phyloP scores from a whole-genome alignment of 2,329 filamentous ascomycete genomes.

The Aspergillus pseudonomiae region DNA sequence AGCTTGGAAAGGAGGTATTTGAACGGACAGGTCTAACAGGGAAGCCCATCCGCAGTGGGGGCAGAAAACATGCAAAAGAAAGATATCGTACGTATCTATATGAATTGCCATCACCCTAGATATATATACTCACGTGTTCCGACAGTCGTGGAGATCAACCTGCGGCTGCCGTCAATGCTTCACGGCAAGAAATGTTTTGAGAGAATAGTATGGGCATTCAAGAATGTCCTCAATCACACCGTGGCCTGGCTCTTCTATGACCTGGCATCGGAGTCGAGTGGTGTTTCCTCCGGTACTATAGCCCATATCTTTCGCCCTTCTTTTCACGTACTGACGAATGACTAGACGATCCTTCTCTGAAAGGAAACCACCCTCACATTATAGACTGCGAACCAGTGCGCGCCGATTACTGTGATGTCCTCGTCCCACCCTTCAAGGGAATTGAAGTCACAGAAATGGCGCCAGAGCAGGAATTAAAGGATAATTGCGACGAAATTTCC shows the following conservation, averaged over 20 bases:
- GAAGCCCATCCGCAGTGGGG: slow-evolving; percentile 61
- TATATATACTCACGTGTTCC: slow-evolving; percentile 16
- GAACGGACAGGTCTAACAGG: slow-evolving; percentile 81
- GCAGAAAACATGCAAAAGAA: slow-evolving; percentile 66
- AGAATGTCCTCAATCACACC: slow-evolving; percentile 70
- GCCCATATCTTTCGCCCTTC: neutral
- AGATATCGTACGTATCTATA: slow-evolving; percentile 66
- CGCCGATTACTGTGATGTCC: slow-evolving; percentile 28
- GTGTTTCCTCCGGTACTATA: slow-evolving; percentile 47
- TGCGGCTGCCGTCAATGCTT: slow-evolving; percentile 74
- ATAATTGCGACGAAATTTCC: slow-evolving; percentile 59
- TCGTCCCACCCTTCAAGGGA: slow-evolving; percentile 37
- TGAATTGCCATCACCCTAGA: neutral
- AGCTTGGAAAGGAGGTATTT: slow-evolving; percentile 78
- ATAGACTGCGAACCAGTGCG: slow-evolving; percentile 31
- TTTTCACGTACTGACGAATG: slow-evolving; percentile 6
- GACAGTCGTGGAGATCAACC: slow-evolving; percentile 74
- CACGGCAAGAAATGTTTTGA: slow-evolving; percentile 84
- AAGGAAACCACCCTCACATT: slow-evolving; percentile 41
- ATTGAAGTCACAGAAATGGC: slow-evolving; percentile 29
- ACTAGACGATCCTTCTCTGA: slow-evolving; percentile 38
- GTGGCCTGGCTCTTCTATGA: slow-evolving; percentile 80
- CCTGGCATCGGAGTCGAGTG: slow-evolving; percentile 35
- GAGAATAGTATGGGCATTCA: slow-evolving; percentile 74
- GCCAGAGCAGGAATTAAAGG: slow-evolving; percentile 57